Percentiles rank a stretch among this genome's conserved stretches.
These are phyloP conservation scores for Artemisia tridentata DNA, from an alignment of 129 eudicot species.

Conservation along the genomic window DNA sequence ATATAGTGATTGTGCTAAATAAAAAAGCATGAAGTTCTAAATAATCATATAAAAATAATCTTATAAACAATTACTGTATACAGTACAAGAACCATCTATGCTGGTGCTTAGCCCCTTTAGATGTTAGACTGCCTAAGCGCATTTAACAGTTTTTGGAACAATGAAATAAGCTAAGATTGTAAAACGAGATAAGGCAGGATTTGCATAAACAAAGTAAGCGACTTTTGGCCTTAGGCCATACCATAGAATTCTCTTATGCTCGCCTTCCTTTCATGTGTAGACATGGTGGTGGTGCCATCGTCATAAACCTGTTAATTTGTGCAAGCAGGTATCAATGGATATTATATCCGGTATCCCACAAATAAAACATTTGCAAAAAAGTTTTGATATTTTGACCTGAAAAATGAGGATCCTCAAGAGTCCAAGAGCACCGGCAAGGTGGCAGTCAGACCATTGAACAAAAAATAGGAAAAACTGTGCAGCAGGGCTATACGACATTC, in stretches of 20 bases:
- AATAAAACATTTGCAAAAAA: neutral
- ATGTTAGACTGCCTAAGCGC: too few species aligned
- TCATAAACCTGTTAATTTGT: conserved; percentile 59
- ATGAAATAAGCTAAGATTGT: conserved; percentile 6
- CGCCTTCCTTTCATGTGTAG: conserved; percentile 86
- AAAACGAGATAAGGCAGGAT: neutral
- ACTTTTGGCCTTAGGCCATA: conserved; percentile 24
- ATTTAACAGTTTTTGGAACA: conserved; percentile 8
- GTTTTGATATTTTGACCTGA: conserved; percentile 46
- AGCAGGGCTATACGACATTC: conserved; percentile 93
- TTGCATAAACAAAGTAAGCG: neutral
- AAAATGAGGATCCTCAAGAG: conserved; percentile 73
- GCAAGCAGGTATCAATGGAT: conserved; percentile 6
- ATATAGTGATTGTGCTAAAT: neutral
- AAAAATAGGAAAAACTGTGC: conserved; percentile 86
- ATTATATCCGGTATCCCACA: neutral
- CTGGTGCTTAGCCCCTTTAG: neutral
- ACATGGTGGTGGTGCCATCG: conserved; percentile 97
- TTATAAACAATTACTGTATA: neutral
- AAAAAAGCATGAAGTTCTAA: neutral
- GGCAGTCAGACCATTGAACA: conserved; percentile 90
- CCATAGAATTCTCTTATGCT: conserved; percentile 91
- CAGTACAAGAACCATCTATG: neutral
- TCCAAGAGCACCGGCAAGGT: conserved; percentile 95
- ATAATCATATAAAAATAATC: conserved; percentile 2